These are phyloP conservation scores for Wickerhamia fluorescens DNA, from an alignment of 805 yeast genomes.

Conservation along the genomic window DNA sequence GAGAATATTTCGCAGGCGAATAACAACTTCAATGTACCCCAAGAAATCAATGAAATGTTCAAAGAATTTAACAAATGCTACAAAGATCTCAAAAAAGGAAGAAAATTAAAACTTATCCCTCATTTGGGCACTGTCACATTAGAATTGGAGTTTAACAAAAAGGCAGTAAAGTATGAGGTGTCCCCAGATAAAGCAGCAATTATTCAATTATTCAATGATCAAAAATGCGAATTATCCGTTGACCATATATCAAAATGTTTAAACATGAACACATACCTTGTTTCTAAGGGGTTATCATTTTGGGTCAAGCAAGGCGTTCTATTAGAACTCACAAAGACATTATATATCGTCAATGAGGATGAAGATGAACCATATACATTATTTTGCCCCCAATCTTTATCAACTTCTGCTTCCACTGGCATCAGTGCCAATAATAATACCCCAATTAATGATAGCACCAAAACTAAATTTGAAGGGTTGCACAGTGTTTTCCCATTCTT, in stretches of 20 bases:
- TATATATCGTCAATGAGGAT: constrained; percentile 37
- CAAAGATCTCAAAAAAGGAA: constrained; percentile 42
- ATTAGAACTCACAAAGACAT: constrained; percentile 21
- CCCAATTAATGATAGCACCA: too few relatives aligned
- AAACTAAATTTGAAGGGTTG: too few relatives aligned
- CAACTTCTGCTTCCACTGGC: neutral
- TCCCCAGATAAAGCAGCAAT: constrained; percentile 67
- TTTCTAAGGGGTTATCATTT: constrained; percentile 34
- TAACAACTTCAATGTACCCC: constrained; percentile 46
- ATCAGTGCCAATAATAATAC: too few relatives aligned
- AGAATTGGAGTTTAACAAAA: constrained; percentile 42
- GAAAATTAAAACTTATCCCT: constrained; percentile 51
- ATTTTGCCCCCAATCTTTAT: too few relatives aligned
- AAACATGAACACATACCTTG: constrained; percentile 36
- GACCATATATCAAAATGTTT: constrained; percentile 27
- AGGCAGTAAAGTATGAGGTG: constrained; percentile 36
- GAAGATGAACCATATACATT: constrained; percentile 4
- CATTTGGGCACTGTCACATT: constrained; percentile 57
- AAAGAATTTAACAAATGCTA: constrained; percentile 40
- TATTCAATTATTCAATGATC: constrained; percentile 40
- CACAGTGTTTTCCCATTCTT: too few relatives aligned
- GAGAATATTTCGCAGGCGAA: constrained; percentile 15
- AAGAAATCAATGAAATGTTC: constrained; percentile 32
- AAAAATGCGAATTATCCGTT: constrained; percentile 24
- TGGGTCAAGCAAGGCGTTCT: constrained; percentile 65